Base-by-base conservation (phyloP, 805 yeast species). In the Candida glaebosa region DNA sequence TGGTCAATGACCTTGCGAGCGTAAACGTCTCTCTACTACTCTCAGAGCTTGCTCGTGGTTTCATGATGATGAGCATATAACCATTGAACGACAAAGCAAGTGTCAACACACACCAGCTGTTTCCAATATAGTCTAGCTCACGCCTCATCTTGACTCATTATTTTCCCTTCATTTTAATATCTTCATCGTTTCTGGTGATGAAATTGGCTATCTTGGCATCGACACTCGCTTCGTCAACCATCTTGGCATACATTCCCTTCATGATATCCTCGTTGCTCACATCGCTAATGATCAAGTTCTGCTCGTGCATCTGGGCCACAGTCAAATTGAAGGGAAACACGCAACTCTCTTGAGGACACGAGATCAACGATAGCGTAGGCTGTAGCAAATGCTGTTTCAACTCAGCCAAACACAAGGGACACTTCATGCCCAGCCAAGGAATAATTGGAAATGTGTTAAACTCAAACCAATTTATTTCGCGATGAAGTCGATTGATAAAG, bases 271-370 rank as follows among this genome's bases (percentile, higher is more conserved):
- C 35, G 18, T 56, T 53, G 12, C 45, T 48, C 8, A 58, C 55
- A 31, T 50, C 50, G 9, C 48, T 18, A 8, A 50, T 41, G 9
- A 60, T 38, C 38, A 62, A 43, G 33, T 54, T 54, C 40, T 48
- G 45, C 35, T 50, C 51, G 28, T 60, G 57, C 8, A 64, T 41
- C 43, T 64, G 59, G n/a, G 48, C 48, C 42, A 58, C 52, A 26
- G 58, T 40, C 43, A 65, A 38, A 37, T 65, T 61, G 46, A 64
- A 62, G 4, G 70, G 70, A 44, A 50, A 65, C 1, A 64, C 52
- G 38, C 70, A 65, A 3, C 33, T 19, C 36, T 49, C 56, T 5
- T 41, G 40, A 1, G 67, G 59, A 41, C 70, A 65, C n/a, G 61
- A 48, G 14, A 61, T 40, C 3, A 64, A 34, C 16, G 61, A 53